Evolutionary conservation across 208 protist species (phyloP), one percentile per base, ranked within the genome.

Genomic region (Leishmania mexicana): DNA sequence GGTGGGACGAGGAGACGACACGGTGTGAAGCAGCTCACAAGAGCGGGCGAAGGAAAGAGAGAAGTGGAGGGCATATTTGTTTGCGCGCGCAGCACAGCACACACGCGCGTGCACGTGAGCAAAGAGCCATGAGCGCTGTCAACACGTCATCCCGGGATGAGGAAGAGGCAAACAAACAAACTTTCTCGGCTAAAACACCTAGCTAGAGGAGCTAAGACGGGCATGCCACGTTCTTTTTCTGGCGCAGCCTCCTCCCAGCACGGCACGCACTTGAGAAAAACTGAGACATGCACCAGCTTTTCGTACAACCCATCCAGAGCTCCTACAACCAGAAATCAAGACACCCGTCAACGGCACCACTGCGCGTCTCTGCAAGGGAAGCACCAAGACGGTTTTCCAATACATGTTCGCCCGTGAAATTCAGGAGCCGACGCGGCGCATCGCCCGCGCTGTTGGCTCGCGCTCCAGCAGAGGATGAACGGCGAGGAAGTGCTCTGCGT

Each of bases 401-500:
- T 11, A 62, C 51, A 51, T 15, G 5, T 45, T 42, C 72, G 19
- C 31, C 10, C 35, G 72, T n/a, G 17, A 6, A 4, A 45, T 45
- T 76, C 57, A 84, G 57, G 64, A 67, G 35, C 81, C 57, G 58
- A 84, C 81, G 54, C 76, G 54, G 13, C 57, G 68, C 53, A 53
- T n/a, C 60, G 45, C 64, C 51, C 60, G 58, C n/a, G 70, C 38
- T 13, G 42, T 65, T 2, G 78, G 83, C 65, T 89, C 84, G 67
- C 83, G 88, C 11, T 89, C 83, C 71, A 96, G 84, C 11, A 80
- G 72, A 28, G 90, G 88, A 60, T 88, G 81, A 24, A 87, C 60
- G 5, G 85, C 80, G 40, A 96, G 79, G 83, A 96, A 96, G 78
- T 93, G 85, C 79, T 96, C 91, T 64, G 93, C 91, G 58, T 96